Base-by-base conservation (phyloP, 257 asterid genomes). In the Solanum pinnatisectum region DNA sequence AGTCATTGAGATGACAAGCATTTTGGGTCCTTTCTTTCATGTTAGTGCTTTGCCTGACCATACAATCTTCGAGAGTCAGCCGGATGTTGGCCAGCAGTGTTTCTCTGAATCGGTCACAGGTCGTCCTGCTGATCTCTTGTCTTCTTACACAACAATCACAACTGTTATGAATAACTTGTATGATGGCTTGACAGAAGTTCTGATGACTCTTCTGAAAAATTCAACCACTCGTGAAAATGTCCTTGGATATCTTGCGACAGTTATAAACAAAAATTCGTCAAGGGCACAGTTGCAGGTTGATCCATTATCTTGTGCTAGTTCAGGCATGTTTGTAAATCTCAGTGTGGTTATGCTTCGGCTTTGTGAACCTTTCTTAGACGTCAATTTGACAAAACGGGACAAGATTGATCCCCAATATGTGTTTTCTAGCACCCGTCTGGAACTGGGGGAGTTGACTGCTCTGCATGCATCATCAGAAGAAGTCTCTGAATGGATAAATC, bases 41-140 rank as follows among this genome's bases (percentile, higher is more conserved):
- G 99, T 97, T 32, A 97, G 99, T 91, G 99, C 99, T 67, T 92
- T 97, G 90, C 96, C 96, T 72, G 99, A 97, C 94, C 94, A 92
- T 87, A 85, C 91, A 73, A 93, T 93, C 83, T 97, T 95, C 96
- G 93, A 92, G 96, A 93, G 94, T 87, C 92, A 93, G 82, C 99
- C 99, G 87, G 99, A 97, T 91, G 94, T 97, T 89, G 99, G 99
- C 83, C 95, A 93, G 89, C 98, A 94, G 85, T 97, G 98, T 94
- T 97, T 96, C 93, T 95, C 99, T 30, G 95, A 95, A 20, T 92
- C 96, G 11, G 93, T 96, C 81, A 93, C 95, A 74, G 96, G 96
- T 72, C 98, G 98, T 35, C 97, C 98, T 14, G 94, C 99, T 81
- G 99, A 97, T 93, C 98, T 97, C 82, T 87, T 94, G 67, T 97